A percentile compares a stretch with the other conserved stretches of the same genome.
phyloP scores from a whole-genome alignment of 441 rosid species.

The Metrosideros polymorpha region DNA sequence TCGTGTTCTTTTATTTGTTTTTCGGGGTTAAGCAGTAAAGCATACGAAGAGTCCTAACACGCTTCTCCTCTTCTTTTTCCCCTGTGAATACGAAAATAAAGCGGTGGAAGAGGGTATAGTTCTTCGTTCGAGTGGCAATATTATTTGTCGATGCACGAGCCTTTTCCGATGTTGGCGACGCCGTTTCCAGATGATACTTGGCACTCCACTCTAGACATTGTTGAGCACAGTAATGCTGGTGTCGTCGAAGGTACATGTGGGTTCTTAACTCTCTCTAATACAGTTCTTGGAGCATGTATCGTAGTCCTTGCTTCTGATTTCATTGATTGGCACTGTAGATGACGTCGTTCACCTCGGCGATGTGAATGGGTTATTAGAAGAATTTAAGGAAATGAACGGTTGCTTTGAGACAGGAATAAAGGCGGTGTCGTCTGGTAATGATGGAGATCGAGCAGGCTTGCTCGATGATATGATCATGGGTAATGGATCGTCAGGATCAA shows the following conservation, averaged over 20 bases:
- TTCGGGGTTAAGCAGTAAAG: neutral
- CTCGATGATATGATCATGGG: neutral
- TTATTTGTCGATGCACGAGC: neutral
- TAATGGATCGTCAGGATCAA: neutral
- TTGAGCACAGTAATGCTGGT: neutral
- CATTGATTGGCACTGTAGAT: neutral
- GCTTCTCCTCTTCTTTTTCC: neutral
- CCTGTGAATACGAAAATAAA: neutral
- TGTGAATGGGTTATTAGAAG: neutral
- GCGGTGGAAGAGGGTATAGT: neutral
- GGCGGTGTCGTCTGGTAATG: neutral
- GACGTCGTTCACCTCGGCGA: neutral
- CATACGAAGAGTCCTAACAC: neutral
- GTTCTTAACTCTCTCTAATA: neutral
- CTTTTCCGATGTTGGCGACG: neutral
- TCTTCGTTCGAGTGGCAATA: neutral
- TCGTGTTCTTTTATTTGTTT: neutral
- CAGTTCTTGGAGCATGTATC: neutral
- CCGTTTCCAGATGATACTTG: neutral
- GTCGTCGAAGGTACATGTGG: constrained; percentile 18
- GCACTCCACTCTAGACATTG: neutral
- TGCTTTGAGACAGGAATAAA: neutral
- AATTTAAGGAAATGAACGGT: neutral
- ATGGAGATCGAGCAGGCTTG: neutral
- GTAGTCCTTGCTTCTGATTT: neutral